Conservation (phyloP, 768 basidiomycete species). For the Daedaleopsis sinensis region DNA sequence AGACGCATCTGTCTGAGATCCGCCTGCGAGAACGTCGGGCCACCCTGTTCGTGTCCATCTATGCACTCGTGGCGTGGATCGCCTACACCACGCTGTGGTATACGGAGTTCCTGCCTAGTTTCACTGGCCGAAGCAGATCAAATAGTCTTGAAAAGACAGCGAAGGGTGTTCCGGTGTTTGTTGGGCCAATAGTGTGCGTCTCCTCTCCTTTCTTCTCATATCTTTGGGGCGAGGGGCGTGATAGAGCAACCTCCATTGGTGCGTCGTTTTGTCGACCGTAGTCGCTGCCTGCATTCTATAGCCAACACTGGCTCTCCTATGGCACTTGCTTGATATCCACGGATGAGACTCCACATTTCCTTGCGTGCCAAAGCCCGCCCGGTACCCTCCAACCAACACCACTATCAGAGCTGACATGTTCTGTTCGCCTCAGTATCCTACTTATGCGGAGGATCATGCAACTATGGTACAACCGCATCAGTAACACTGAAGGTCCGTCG, state of each 20-base stretch:
- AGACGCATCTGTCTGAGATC: slow-evolving; percentile 77
- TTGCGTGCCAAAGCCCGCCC: no score
- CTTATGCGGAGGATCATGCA: slow-evolving; percentile 82
- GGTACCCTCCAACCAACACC: no score
- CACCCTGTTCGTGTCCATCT: slow-evolving; percentile 75
- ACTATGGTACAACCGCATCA: slow-evolving; percentile 81
- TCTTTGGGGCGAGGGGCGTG: background rate
- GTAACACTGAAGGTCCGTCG: slow-evolving; percentile 75
- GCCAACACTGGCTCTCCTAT: no score
- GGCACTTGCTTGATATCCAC: no score
- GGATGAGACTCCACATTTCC: no score
- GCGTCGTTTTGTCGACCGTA: no score
- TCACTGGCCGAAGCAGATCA: slow-evolving; percentile 32
- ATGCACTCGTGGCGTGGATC: slow-evolving; percentile 75
- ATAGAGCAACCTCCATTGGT: background rate
- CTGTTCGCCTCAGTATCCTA: slow-evolving; percentile 50
- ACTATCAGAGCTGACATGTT: background rate
- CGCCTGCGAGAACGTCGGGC: slow-evolving; percentile 83
- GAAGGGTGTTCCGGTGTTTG: slow-evolving; percentile 59
- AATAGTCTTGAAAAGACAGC: slow-evolving; percentile 45
- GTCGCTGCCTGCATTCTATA: no score
- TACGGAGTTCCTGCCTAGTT: slow-evolving; percentile 52
- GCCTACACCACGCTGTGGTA: slow-evolving; percentile 79
- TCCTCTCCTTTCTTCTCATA: background rate
- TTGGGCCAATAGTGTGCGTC: slow-evolving; percentile 81